Evolutionary conservation across 2,329 filamentous ascomycete genomes (phyloP), one percentile per base, ranked within the genome.

Genomic region (Talaromyces sp.): DNA sequence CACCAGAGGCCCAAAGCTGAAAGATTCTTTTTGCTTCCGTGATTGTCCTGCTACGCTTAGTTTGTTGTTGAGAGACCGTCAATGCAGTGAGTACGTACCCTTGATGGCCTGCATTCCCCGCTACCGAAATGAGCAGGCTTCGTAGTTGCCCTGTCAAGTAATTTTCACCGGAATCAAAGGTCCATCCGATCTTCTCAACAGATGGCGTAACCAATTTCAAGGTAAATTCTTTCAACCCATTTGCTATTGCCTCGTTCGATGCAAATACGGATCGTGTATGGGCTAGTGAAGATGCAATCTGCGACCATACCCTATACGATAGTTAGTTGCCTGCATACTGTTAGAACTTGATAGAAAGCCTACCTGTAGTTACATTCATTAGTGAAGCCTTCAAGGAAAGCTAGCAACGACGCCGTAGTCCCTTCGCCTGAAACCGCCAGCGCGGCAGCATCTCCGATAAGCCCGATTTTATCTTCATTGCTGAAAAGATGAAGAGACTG

Each of bases 391-490:
- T 96, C 85, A 11, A 96, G 78, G 68, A 99, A 89, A 12, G 89
- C 87, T 31, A 99, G 80, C 12, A 99, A 81, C 9, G 90, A 89
- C 26, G 91, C 81, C 0, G 92, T 96, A 3, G 86, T 90, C 55
- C 89, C 88, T 70, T 94, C 86, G 24, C 94, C 94, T 61, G 94
- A 90, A 62, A 95, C 86, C 41, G 94, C 92, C 65, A 97, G 84
- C 56, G 94, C 92, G 53, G 90, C 89, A 21, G 93, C 91, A 69
- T 96, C 95, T 62, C 91, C 92, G 61, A 97, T 85, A 57, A 97
- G 85, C 46, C 91, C 91, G 68, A 97, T 96, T 80, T 94, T 96
- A 78, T 99, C 94, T 72, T 93, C 86, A 6, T 89, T 87, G 64
- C 83, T 90, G 26, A 99, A 82, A 66, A 87, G 86, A 66, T 90